Evolutionary conservation across 2,329 filamentous ascomycete species (phyloP), one percentile per base, ranked within the genome.

Genomic region (Monosporascus sp.): DNA sequence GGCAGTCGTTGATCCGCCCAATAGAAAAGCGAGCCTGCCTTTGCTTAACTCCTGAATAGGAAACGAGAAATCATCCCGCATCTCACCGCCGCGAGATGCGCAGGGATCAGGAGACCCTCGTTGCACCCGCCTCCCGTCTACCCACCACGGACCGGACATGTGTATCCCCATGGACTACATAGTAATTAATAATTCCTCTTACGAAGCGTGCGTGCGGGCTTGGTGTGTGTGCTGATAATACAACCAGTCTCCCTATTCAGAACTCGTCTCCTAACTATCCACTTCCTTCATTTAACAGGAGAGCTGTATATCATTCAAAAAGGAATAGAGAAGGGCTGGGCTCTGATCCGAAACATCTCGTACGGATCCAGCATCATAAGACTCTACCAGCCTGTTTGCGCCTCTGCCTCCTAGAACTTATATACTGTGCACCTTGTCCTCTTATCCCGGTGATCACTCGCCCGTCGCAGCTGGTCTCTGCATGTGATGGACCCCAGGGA

Each of bases 401-500:
- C 38, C 17, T 20, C 38, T 17, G 9, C 38, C 18, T 7, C 38
- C 38, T 39, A 3, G 38, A 7, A 8, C n/a, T 14, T 27, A 24
- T 51, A 22, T 37, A 31, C 34, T 20, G n/a, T 9, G 15, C 1
- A 9, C 6, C n/a, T 11, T 48, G 14, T 36, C 14, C 27, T 20
- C 6, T 15, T 37, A 5, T 36, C 24, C 15, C 20, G 24, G 31
- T 48, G 15, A 36, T 15, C 31, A 3, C 22, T 31, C 31, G 27
- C 27, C 9, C 39, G 24, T 27, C 9, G 39, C 55, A 61, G 58
- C 60, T 53, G 56, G 59, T 54, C 56, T 60, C 52, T 62, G 62
- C 60, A 64, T 68, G 64, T 67, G 60, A 69, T 69, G 66, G 66
- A 65, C 57, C 62, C 62, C 54, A 61, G 59, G 57, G 60, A 56